A percentile compares a stretch with the other conserved stretches of the same genome.
Conservation (phyloP, 192 early-diverging fungal species). For the Allomyces macrogynus region DNA sequence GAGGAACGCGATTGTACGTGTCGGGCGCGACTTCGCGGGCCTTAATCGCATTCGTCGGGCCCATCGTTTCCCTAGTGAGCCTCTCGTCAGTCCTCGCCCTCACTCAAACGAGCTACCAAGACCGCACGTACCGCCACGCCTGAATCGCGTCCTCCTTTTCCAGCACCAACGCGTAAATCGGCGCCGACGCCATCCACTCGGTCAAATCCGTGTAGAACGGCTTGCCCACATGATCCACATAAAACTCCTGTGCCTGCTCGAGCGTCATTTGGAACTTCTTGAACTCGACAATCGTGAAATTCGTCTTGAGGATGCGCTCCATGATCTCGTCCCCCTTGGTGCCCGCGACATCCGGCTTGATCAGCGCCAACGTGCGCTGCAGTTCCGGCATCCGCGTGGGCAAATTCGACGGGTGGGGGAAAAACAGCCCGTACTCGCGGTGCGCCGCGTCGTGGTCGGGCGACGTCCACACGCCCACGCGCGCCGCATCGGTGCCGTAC, state of each 20-base stretch:
- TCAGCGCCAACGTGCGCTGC: constrained; percentile 28
- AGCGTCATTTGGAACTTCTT: constrained; percentile 18
- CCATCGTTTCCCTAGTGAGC: constrained; percentile 1
- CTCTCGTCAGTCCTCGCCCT: neutral
- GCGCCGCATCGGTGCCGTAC: neutral
- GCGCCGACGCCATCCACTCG: constrained; percentile 23
- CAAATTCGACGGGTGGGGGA: constrained; percentile 6
- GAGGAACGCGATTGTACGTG: constrained; percentile 9
- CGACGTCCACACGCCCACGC: neutral
- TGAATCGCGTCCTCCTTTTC: constrained; percentile 27
- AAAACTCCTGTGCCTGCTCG: constrained; percentile 17
- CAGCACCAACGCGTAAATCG: constrained; percentile 33
- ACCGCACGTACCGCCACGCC: constrained; percentile 27
- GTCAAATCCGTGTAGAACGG: constrained; percentile 18
- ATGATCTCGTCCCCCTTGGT: constrained; percentile 25
- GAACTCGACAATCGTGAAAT: constrained; percentile 10
- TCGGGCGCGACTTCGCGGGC: constrained; percentile 27
- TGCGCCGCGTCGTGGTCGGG: constrained; percentile 16
- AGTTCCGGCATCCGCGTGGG: neutral
- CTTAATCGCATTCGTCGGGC: constrained; percentile 35
- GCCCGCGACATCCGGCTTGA: constrained; percentile 23
- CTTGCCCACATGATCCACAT: constrained; percentile 13
- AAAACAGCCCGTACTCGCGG: neutral
- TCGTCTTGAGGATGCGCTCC: constrained; percentile 11
- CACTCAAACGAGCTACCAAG: neutral